phyloP scores from a whole-genome alignment of 768 basidiomycete genomes.

The Boletus huronensis region DNA sequence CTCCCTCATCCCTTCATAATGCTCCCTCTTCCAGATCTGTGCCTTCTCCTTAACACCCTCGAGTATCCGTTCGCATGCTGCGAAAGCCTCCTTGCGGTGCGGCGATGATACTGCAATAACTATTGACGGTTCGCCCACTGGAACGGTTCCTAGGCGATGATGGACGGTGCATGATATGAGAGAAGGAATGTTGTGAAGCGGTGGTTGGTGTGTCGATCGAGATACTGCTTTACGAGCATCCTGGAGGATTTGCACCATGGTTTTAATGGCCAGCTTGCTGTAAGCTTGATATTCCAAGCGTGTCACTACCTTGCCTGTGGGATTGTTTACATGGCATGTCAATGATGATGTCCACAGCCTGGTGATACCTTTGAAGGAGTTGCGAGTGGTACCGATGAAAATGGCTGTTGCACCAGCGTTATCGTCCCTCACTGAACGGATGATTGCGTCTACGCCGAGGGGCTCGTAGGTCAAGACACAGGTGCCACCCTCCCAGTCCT shows the following conservation, averaged over 20 bases:
- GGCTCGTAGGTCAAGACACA: conserved; percentile 57
- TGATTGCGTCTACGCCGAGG: conserved; percentile 56
- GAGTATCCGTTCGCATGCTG: conserved; percentile 76
- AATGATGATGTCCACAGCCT: conserved; percentile 1
- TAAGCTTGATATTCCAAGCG: conserved; percentile 82
- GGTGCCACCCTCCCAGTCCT: conserved; percentile 19
- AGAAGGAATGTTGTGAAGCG: conserved; percentile 25
- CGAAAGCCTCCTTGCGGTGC: conserved; percentile 79
- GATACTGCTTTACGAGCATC: conserved; percentile 40
- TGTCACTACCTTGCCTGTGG: conserved; percentile 63
- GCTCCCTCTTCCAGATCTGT: conserved; percentile 92
- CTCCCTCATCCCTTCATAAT: conserved; percentile 68
- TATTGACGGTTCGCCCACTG: conserved; percentile 78
- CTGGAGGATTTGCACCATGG: conserved; percentile 59
- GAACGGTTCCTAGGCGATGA: conserved; percentile 75
- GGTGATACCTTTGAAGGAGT: conserved; percentile 71
- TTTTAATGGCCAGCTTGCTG: conserved; percentile 75
- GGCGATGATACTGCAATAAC: conserved; percentile 83
- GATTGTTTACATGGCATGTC: conserved; percentile 5
- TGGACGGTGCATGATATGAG: conserved; percentile 61
- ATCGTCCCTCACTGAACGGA: conserved; percentile 59
- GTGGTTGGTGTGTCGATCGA: conserved; percentile 42
- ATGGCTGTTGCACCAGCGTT: conserved; percentile 68
- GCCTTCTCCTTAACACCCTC: conserved; percentile 80
- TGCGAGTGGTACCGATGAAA: conserved; percentile 84